phyloP scores from a whole-genome alignment of 768 basidiomycete species.

The Pulveroboletus sp. region DNA sequence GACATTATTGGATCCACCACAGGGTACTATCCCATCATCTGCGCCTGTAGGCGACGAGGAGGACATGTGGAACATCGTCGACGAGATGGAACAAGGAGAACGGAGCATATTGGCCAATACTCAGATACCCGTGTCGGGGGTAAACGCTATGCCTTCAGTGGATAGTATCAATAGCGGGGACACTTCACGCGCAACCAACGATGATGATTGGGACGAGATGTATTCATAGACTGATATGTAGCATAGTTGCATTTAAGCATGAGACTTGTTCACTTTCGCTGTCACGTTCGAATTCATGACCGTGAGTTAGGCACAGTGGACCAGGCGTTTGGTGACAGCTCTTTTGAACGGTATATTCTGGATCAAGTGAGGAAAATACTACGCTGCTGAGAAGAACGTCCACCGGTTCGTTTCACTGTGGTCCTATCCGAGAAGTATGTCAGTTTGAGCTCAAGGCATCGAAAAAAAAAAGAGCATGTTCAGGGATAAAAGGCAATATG shows the following conservation, averaged over 20 bases:
- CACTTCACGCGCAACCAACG: conserved; percentile 31
- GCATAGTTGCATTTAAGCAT: background rate
- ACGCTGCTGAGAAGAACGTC: no score
- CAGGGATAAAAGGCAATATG: conserved; percentile 23
- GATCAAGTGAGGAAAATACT: no score
- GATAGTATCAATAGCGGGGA: conserved; percentile 7
- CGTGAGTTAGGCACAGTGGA: no score
- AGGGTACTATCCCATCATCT: background rate
- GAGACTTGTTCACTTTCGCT: no score
- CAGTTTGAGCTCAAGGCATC: background rate
- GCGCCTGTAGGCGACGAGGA: conserved; percentile 42
- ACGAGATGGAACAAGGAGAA: conserved; percentile 44
- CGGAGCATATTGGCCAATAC: conserved; percentile 2
- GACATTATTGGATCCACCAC: conserved; percentile 3
- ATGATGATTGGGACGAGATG: conserved; percentile 63
- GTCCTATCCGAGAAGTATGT: conserved; percentile 6
- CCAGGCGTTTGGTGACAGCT: no score
- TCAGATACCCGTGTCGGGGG: conserved; percentile 25
- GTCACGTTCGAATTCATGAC: no score
- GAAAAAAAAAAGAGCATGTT: background rate
- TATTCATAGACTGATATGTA: conserved; percentile 37
- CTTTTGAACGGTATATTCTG: no score
- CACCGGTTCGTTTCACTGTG: no score
- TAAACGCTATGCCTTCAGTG: conserved; percentile 12
- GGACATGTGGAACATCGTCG: conserved; percentile 69